phyloP scores from a whole-genome alignment of 139 green algal species.

The Picochlorum sp. region DNA sequence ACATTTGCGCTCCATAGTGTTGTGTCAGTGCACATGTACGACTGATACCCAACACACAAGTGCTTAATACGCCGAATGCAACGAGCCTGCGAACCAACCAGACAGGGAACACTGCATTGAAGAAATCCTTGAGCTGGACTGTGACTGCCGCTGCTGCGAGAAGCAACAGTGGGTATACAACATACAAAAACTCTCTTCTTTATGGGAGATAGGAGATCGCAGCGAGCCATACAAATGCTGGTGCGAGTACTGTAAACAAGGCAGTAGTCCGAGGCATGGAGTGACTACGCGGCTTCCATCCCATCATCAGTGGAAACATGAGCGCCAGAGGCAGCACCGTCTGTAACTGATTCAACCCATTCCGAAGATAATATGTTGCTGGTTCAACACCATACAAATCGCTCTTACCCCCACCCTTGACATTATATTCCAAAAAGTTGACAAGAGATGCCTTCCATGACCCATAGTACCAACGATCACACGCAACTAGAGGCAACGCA shows the following conservation, averaged over 20 bases:
- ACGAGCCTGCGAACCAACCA: neutral
- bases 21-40: slow-evolving; percentile 26
- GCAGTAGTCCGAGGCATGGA: too few species aligned
- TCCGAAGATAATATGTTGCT: slow-evolving; percentile 64
- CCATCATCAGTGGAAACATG: slow-evolving; percentile 9
- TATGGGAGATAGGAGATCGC: slow-evolving; percentile 69
- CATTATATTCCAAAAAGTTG: slow-evolving; percentile 74
- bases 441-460: slow-evolving; percentile 51
- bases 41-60: slow-evolving; percentile 19
- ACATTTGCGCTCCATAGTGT: slow-evolving; percentile 49
- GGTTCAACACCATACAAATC: slow-evolving; percentile 68
- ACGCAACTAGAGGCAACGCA: slow-evolving; percentile 20
- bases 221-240: slow-evolving; percentile 57
- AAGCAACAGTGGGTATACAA: slow-evolving; percentile 60
- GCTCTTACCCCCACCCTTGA: slow-evolving; percentile 54
- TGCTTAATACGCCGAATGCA: slow-evolving; percentile 4
- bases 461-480: slow-evolving; percentile 42
- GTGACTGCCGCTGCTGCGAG: slow-evolving; percentile 46
- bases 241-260: slow-evolving; percentile 8
- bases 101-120: neutral
- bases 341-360: slow-evolving; percentile 47
- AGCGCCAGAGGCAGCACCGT: slow-evolving; percentile 46
- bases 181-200: slow-evolving; percentile 77
- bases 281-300: too few species aligned
- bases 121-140: neutral